phyloP scores from a whole-genome alignment of 108 stramenopile species.

The Skeletonema menzelii region DNA sequence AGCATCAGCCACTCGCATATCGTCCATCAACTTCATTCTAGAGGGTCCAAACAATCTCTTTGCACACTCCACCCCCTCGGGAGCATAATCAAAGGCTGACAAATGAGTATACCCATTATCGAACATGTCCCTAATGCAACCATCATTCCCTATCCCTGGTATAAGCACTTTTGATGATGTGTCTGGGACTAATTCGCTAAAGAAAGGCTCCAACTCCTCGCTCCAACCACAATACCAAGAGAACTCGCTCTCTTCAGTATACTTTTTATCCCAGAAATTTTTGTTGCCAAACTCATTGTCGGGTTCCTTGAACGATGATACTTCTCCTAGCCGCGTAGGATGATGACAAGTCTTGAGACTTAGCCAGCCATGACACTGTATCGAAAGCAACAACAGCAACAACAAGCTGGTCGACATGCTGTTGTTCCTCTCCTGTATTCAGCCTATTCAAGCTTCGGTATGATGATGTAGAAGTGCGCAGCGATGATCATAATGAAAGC shows the following conservation, averaged over 20 bases:
- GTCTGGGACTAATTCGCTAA: constrained; percentile 49
- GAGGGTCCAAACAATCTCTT: constrained; percentile 22
- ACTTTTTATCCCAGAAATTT: constrained; percentile 42
- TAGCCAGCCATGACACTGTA: background rate
- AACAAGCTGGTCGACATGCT: background rate
- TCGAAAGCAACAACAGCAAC: background rate
- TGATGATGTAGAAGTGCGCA: too few relatives aligned
- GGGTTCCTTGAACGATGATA: background rate
- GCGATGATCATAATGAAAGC: too few relatives aligned
- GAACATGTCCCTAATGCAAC: constrained; percentile 37
- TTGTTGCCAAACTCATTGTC: constrained; percentile 35
- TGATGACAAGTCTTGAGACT: background rate
- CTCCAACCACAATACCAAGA: constrained; percentile 68
- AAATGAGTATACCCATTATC: constrained; percentile 41
- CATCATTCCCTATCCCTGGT: constrained; percentile 52
- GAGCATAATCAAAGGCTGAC: constrained; percentile 53
- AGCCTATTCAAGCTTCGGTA: too few relatives aligned
- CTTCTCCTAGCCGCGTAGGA: background rate
- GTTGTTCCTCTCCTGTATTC: too few relatives aligned
- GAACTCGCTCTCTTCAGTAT: constrained; percentile 16
- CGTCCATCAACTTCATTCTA: constrained; percentile 20
- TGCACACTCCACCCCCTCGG: constrained; percentile 49
- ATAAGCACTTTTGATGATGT: constrained; percentile 18
- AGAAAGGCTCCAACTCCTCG: constrained; percentile 65
- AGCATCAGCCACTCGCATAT: constrained; percentile 42